phyloP scores from a whole-genome alignment of 2,329 filamentous ascomycete genomes.

The Penicillium nordicum region DNA sequence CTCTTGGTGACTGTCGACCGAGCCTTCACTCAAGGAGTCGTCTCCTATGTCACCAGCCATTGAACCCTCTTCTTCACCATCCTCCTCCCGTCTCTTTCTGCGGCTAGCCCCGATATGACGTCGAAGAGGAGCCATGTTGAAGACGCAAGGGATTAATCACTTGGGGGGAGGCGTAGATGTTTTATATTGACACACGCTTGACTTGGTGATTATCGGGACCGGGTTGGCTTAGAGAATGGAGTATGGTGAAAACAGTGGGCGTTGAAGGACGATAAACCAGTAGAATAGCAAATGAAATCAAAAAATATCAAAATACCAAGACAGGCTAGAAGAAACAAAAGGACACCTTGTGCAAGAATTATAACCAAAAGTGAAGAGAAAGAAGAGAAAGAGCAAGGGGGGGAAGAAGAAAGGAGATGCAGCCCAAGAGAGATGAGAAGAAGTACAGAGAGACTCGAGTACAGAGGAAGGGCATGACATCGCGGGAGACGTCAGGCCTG shows the following conservation, averaged over 20 bases:
- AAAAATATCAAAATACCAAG: constrained; percentile 10
- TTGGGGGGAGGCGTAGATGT: neutral
- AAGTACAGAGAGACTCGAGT: constrained; percentile 19
- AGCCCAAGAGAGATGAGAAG: constrained; percentile 20
- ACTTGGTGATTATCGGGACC: constrained; percentile 5
- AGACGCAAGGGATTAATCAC: neutral
- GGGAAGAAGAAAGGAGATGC: constrained; percentile 17
- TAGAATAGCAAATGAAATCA: neutral
- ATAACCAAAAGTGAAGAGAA: constrained; percentile 7
- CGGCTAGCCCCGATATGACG: constrained; percentile 46
- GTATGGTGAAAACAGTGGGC: constrained; percentile 18
- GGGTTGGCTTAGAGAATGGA: constrained; percentile 11
- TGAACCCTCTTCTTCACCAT: constrained; percentile 49
- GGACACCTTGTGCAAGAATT: constrained; percentile 6
- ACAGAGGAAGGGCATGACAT: constrained; percentile 23
- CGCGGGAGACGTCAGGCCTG: constrained; percentile 23
- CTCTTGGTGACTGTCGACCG: constrained; percentile 55
- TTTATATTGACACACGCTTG: constrained; percentile 3
- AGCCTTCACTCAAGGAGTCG: constrained; percentile 63
- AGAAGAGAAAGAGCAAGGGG: constrained; percentile 16
- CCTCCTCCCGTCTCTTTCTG: constrained; percentile 46
- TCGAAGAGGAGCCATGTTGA: constrained; percentile 43
- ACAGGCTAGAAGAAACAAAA: constrained; percentile 2
- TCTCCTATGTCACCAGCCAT: constrained; percentile 53
- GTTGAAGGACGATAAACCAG: constrained; percentile 19